A percentile compares a stretch with the other conserved stretches of the same genome.
phyloP scores from a whole-genome alignment of 345 rosid species.

The Kernera saxatilis region DNA sequence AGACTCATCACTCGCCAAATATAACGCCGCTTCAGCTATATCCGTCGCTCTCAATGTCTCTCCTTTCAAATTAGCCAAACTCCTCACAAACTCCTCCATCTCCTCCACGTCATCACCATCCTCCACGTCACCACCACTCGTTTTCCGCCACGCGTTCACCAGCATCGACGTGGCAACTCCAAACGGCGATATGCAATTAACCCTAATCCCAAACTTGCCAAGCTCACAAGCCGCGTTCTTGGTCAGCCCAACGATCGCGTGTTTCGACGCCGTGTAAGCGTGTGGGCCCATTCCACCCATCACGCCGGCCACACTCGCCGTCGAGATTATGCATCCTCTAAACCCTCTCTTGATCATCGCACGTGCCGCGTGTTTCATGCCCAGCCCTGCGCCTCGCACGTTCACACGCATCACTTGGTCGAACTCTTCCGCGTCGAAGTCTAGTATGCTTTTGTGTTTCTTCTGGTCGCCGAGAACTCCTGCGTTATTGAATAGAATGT shows the following conservation, averaged over 20 bases:
- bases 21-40: slow-evolving; percentile 79
- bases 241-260: slow-evolving; percentile 76
- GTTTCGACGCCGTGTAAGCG: slow-evolving; percentile 84
- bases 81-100: slow-evolving; percentile 64
- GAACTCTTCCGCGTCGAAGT: slow-evolving; percentile 60
- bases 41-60: slow-evolving; percentile 53
- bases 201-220: slow-evolving; percentile 66
- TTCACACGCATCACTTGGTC: slow-evolving; percentile 68
- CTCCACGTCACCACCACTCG: slow-evolving; percentile 36
- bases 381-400: slow-evolving; percentile 57
- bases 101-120: slow-evolving; percentile 47
- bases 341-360: slow-evolving; percentile 51
- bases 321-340: slow-evolving; percentile 61
- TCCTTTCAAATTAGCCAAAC: slow-evolving; percentile 57
- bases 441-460: slow-evolving; percentile 59
- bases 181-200: slow-evolving; percentile 79
- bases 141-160: slow-evolving; percentile 52
- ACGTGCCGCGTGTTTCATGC: slow-evolving; percentile 84
- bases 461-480: slow-evolving; percentile 70
- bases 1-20: slow-evolving; percentile 80
- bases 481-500: slow-evolving; percentile 74
- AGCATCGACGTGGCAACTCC: slow-evolving; percentile 87
- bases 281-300: slow-evolving; percentile 87
- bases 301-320: slow-evolving; percentile 78
- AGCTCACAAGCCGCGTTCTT: slow-evolving; percentile 80